Evolutionary conservation across 225 moss, liverwort and hornwort genomes (phyloP), one percentile per base, ranked within the genome.

Genomic region (Pleurozium schreberi): DNA sequence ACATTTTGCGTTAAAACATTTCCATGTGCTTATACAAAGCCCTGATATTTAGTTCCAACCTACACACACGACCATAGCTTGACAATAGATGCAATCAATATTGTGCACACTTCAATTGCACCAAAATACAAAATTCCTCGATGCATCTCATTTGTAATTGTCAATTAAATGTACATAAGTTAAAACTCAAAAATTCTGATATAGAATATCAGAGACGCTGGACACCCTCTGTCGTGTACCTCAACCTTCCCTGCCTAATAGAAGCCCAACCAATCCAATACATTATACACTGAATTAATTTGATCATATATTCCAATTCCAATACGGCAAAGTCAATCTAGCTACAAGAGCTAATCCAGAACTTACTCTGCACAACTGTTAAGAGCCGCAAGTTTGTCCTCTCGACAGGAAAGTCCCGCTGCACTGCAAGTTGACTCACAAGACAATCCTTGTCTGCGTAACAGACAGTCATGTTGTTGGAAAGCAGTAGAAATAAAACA

Each of bases 281-380:
- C n/a, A 69, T 50, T 49, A 21, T 53, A 62, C 38, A 63, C 26
- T 52, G 43, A 71, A 85, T 12, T 71, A 49, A 11, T n/a, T 70
- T 50, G n/a, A 60, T 68, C 40, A 47, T 28, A 30, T 33, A 83
- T 49, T 81, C 60, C 85, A 69, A n/a, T 42, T 50, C 64, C 40
- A 66, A 60, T 59, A 47, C 47, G 75, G 40, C 47, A 73, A 52
- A 80, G 62, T 64, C 77, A 87, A 80, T 84, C 38, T 45, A 84
- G 40, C 42, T 45, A 70, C 78, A 84, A 23, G 26, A 74, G 77
- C 42, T 34, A 63, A 85, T 19, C 59, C 50, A 86, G 28, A 75
- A 87, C 93, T 89, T 95, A 97, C 96, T 93, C 90, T 73, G 89
- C 88, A 87, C 96, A 96, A 82, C 86, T 95, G 88, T 96, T 96